Conservation (phyloP, 139 green algal species). For the Parachlorella kessleri region DNA sequence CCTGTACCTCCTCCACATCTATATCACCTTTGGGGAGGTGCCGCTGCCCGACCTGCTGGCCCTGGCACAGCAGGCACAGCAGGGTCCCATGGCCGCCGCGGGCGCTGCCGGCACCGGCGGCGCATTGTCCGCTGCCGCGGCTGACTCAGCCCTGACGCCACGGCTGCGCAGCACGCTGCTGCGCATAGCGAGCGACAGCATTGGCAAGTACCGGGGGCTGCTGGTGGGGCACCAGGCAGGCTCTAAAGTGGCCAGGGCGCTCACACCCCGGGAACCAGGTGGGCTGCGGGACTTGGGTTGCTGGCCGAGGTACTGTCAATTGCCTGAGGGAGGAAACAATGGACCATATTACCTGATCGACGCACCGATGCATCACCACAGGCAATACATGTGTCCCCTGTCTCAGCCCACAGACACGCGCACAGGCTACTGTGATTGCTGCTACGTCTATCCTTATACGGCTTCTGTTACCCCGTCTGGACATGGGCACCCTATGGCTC, state of each 20-base stretch:
- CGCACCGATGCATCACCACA: no score
- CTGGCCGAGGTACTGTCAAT: no score
- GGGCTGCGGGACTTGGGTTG: no score
- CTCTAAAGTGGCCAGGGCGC: slow-evolving; percentile 16
- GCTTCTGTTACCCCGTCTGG: no score
- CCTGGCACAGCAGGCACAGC: background rate
- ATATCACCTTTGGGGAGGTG: slow-evolving; percentile 40
- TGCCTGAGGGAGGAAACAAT: no score
- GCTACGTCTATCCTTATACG: no score
- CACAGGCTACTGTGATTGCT: no score
- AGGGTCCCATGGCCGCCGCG: background rate
- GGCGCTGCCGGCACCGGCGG: slow-evolving; percentile 3
- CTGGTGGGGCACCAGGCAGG: slow-evolving; percentile 17
- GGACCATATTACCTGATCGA: no score
- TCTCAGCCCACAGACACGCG: no score
- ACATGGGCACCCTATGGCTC: no score
- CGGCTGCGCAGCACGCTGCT: slow-evolving; percentile 36
- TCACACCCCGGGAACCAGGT: background rate
- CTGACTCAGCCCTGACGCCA: slow-evolving; percentile 23
- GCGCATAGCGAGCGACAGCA: slow-evolving; percentile 32
- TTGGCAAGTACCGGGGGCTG: slow-evolving; percentile 33
- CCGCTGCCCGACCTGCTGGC: slow-evolving; percentile 29
- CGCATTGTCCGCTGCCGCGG: background rate
- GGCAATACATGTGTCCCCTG: no score
- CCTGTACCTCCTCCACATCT: slow-evolving; percentile 54